phyloP scores from a whole-genome alignment of 1,139 yeast species.

The Geotrichum siamense region DNA sequence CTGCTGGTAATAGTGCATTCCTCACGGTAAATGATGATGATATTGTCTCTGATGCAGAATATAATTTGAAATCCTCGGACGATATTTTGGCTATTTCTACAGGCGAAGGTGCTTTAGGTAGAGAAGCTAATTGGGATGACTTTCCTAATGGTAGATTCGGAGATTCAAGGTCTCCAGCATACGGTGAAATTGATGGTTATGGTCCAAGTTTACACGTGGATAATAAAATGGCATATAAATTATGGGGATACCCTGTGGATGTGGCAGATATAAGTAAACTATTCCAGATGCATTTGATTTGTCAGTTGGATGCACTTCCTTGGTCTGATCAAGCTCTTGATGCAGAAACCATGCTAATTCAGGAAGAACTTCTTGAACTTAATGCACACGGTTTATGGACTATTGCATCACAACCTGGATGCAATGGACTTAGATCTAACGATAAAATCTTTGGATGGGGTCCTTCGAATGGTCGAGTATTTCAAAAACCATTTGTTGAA shows the following conservation, averaged over 20 bases:
- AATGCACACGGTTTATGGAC: slow-evolving; percentile 76
- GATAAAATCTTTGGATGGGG: slow-evolving; percentile 97
- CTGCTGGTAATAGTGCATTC: slow-evolving; percentile 15
- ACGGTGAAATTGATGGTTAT: slow-evolving; percentile 96
- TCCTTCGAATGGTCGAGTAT: slow-evolving; percentile 79
- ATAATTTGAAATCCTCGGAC: slow-evolving; percentile 39
- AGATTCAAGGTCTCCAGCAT: slow-evolving; percentile 91
- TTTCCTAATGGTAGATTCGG: slow-evolving; percentile 97
- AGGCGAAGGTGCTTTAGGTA: slow-evolving; percentile 79
- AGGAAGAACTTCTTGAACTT: slow-evolving; percentile 76
- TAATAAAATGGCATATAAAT: slow-evolving; percentile 56
- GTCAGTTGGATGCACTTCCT: slow-evolving; percentile 71
- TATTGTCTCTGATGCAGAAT: slow-evolving; percentile 15
- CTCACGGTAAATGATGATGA: slow-evolving; percentile 21
- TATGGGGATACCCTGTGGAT: slow-evolving; percentile 81
- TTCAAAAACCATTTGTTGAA: slow-evolving; percentile 91
- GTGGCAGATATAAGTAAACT: slow-evolving; percentile 56
- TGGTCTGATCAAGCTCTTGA: slow-evolving; percentile 85
- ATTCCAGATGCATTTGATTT: slow-evolving; percentile 67
- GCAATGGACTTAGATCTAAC: slow-evolving; percentile 58
- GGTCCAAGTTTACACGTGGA: slow-evolving; percentile 84
- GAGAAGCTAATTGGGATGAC: slow-evolving; percentile 98
- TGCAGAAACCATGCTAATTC: slow-evolving; percentile 87
- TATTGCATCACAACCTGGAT: slow-evolving; percentile 92
- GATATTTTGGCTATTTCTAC: slow-evolving; percentile 67